Evolutionary conservation across 2,329 filamentous ascomycete species (phyloP), one percentile per base, ranked within the genome.

Genomic region (Penicillium sp.): DNA sequence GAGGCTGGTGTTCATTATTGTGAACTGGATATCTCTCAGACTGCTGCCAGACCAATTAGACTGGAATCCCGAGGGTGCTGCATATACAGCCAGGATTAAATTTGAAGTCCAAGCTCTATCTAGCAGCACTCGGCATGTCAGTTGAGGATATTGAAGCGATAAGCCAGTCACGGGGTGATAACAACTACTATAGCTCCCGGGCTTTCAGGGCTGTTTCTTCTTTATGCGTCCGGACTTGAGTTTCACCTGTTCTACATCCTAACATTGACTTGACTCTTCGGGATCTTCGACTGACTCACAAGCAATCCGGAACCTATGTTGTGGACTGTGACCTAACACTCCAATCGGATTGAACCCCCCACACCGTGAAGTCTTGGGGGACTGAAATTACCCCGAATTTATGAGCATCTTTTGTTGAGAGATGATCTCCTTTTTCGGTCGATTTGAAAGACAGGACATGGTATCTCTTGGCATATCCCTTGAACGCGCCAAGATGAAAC

Each of bases 1-100:
- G 43, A 46, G 53, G 55, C 23, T 53, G 46, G 40, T 25, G 31
- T 40, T 60, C 63, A 66, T 66, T 44, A 65, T 66, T 50, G 19
- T 58, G 58, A 55, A 43, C 4, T 39, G 5, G 6, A 21, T 6
- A 3, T 16, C 5, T 23, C 34, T 29, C 4, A 10, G 40, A 31
- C 25, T 36, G 43, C 23, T 33, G 23, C 39, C 36, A 36, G 9
- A 25, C 15, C 23, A 11, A 25, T 33, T 40, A 23, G 21, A 39
- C 10, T 34, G 15, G 5, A 39, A 25, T 39, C 15, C 27, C 9
- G 25, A 46, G 16, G 16, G 33, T 29, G 5, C 51, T 41, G 44
- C 19, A 13, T 31, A 19, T 19, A 23, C n/a, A 21, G 36, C 7
- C 8, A 27, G 21, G n/a, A 10, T n/a, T 19, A 15, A 11, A 11